A percentile compares a stretch with the other conserved stretches of the same genome.
phyloP scores from a whole-genome alignment of 169 alveolate genomes.

The Eimeria falciformis region DNA sequence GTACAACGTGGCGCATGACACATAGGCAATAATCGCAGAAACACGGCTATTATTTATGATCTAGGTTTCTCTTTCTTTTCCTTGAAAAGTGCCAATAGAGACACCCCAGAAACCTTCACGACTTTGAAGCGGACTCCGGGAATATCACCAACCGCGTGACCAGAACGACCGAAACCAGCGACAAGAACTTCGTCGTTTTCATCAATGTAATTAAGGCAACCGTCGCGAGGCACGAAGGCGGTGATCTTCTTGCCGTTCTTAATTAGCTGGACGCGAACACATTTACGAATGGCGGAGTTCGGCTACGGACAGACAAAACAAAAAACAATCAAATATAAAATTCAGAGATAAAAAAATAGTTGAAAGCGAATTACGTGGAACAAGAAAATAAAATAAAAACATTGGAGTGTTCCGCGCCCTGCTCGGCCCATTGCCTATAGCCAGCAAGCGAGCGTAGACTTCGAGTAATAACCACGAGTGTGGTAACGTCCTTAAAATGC shows the following conservation, averaged over 20 bases:
- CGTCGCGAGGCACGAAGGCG: conserved; percentile 98
- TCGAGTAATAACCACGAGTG: no score
- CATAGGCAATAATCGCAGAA: no score
- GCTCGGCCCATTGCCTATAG: no score
- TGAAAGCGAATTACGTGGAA: no score
- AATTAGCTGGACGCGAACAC: conserved; percentile 99
- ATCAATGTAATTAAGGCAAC: conserved; percentile 99
- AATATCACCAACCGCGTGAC: conserved; percentile 99
- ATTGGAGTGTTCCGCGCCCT: no score
- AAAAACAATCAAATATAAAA: no score
- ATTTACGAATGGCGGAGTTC: conserved; percentile 99
- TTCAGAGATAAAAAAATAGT: no score
- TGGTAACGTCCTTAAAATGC: no score
- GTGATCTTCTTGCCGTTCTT: conserved; percentile 99
- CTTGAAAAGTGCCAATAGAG: conserved; percentile 96
- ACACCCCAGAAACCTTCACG: conserved; percentile 98
- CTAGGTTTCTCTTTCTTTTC: conserved; percentile 99
- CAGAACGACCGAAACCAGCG: conserved; percentile 99
- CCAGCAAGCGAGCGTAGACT: no score
- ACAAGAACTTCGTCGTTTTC: conserved; percentile 99
- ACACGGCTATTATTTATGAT: no score
- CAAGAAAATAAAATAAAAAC: no score
- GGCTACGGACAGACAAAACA: no score
- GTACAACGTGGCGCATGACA: background rate
- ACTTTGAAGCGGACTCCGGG: conserved; percentile 99